Base-by-base conservation (phyloP, 1,284 basidiomycete genomes). In the Tylopilus sp. region DNA sequence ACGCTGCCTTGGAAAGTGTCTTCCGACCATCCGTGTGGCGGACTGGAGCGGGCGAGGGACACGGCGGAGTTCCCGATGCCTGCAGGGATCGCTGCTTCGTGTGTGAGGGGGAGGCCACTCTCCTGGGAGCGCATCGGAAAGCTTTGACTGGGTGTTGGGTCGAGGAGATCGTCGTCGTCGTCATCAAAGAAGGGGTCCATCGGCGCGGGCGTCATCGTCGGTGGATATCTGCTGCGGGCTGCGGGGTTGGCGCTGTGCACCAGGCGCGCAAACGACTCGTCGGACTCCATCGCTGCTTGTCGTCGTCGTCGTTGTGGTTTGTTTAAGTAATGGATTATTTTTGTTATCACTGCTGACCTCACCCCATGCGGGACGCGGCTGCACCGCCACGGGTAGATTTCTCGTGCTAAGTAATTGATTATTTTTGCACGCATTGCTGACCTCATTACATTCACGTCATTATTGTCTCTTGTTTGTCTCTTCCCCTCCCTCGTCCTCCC, bases 161-260 rank as follows among this genome's bases (percentile, higher is more conserved):
- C 42, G 42, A 60, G 31, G 1, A 62, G 53, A 15, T 65, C 59
- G 53, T 82, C 82, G 56, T 89, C 86, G 54, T 86, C 84, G 62
- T 90, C 87, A 68, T 35, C 35, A 23, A 90, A 89, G 68, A 90
- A 90, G 2, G 87, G 86, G 67, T 90, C 86, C 67, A 90, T 72
- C 52, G 55, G 42, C 86, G 54, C 85, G 82, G 61, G 89, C 87
- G 68, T 85, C 67, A 89, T 71, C 52, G 57, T 31, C 21, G 61
- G 59, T 3, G 60, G 57, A 38, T 58, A 74, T 48, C 78, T 71
- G 4, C 67, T 64, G 37, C 6, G 29, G 1, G 77, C 64, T 25
- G 87, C 86, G 28, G 87, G 87, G 60, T 89, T 89, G 30, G 81
- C 79, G 61, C 79, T 73, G 18, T 83, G 79, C 35, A 89, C 86